phyloP scores from a whole-genome alignment of 1,284 basidiomycete genomes.

The Boletus putidus region DNA sequence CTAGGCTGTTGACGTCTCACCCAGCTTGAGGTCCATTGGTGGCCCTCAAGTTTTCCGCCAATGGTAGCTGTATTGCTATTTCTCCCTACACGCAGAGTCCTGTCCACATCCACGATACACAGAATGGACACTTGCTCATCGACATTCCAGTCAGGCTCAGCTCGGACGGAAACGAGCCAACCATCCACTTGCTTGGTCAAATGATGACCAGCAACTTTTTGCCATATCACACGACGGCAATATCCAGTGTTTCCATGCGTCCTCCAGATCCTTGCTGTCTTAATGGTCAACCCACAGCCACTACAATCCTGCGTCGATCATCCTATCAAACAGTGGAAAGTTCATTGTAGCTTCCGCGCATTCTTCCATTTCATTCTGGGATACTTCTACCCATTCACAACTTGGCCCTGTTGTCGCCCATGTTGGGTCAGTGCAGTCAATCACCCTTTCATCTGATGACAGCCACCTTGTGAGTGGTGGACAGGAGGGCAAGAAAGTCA shows the following conservation, averaged over 20 bases:
- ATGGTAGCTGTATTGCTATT: constrained; percentile 9
- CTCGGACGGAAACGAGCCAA: constrained; percentile 9
- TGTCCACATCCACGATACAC: constrained; percentile 2
- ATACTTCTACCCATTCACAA: constrained; percentile 6
- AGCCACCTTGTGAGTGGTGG: constrained; percentile 5
- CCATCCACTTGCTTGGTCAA: constrained; percentile 15
- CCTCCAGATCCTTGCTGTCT: neutral
- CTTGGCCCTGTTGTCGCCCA: constrained; percentile 13
- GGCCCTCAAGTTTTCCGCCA: constrained; percentile 1
- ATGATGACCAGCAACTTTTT: constrained; percentile 13
- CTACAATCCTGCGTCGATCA: constrained; percentile 1
- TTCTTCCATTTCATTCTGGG: constrained; percentile 17
- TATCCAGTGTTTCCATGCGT: constrained; percentile 7
- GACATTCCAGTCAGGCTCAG: neutral
- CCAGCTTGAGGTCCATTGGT: constrained; percentile 10
- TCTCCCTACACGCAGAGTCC: constrained; percentile 10
- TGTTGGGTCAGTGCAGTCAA: constrained; percentile 12
- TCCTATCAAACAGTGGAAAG: constrained; percentile 11
- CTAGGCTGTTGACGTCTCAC: no score
- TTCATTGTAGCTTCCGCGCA: constrained; percentile 9
- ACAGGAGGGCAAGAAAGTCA: constrained; percentile 3
- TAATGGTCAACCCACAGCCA: neutral
- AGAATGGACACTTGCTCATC: neutral
- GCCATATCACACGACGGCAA: constrained; percentile 8
- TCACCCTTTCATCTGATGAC: constrained; percentile 12